Percentiles rank a stretch among this genome's conserved stretches.
Evolutionary conservation across 2,329 filamentous ascomycete species (phyloP).

Genomic region (Trichoderma citrinoviride): DNA sequence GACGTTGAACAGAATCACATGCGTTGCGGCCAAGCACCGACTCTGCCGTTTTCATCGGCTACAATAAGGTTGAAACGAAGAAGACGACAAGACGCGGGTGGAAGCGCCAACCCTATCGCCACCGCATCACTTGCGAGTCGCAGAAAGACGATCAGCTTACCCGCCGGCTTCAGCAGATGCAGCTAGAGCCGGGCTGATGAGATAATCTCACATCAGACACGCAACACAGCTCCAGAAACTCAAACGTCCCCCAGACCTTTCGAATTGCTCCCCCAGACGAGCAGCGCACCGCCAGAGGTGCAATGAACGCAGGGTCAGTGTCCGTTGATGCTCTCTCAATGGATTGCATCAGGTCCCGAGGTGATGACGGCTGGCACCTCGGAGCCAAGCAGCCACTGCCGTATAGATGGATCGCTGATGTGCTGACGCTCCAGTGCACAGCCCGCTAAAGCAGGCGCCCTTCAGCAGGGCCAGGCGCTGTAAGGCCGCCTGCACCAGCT

Average conservation of each 20-base stretch:
- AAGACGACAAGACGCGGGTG: neutral
- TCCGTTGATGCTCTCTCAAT: neutral
- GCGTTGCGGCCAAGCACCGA: neutral
- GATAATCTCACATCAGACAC: constrained; percentile 20
- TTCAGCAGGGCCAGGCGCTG: constrained; percentile 13
- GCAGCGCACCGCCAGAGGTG: neutral
- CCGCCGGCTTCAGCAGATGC: neutral
- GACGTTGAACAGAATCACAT: constrained; percentile 23
- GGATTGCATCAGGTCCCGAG: too few relatives aligned
- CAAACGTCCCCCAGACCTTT: neutral
- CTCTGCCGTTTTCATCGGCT: constrained; percentile 5
- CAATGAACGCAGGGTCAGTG: constrained; percentile 3
- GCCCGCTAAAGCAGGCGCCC: constrained; percentile 16
- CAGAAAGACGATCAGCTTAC: constrained; percentile 3
- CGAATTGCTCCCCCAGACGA: neutral
- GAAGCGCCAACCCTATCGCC: constrained; percentile 2
- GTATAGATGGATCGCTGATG: neutral
- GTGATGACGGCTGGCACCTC: neutral
- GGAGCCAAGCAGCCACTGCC: constrained; percentile 6
- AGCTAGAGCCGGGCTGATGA: neutral
- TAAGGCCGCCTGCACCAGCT: neutral
- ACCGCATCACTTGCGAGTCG: constrained; percentile 1
- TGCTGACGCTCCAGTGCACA: constrained; percentile 14
- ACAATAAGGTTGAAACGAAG: neutral
- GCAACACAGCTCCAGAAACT: neutral